Base-by-base conservation (phyloP, 805 yeast species). In the Saccharomyces mikatae region DNA sequence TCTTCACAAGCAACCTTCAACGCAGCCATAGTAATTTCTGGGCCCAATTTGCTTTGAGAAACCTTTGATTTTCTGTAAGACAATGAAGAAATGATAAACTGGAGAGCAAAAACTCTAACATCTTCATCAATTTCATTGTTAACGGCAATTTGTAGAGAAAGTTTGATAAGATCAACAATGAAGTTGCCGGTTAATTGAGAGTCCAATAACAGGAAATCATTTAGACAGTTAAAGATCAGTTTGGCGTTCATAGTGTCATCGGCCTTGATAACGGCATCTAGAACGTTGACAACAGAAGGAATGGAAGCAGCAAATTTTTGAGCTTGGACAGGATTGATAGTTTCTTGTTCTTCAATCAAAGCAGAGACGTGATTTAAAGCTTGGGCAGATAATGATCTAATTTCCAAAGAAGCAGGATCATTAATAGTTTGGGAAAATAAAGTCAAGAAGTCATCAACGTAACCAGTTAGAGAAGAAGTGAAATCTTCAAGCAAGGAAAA, bases 11-110 rank as follows among this genome's bases (percentile, higher is more conserved):
- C 86, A 59, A 92, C 83, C 62, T 80, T 78, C 56, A 89, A 75
- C 54, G 94, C 92, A 58, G 86, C 79, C 58, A 80, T 70, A 47
- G 94, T 82, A 62, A 94, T 79, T 54, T 79, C 81, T 48, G 89
- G 91, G 56, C 97, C 99, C 60, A 91, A 75, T 73, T 89, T 89
- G 67, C 86, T 84, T 61, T 88, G 78, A 52, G 83, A 76, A 59
- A 94, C 78, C 76, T 88, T 90, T 55, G 87, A 79, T 71, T 87
- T 88, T 76, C 94, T 86, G 76, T 82, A 84, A 27, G 88, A 78
- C 46, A 87, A 84, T 56, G 87, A 84, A 52, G 92, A 82, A 55
- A 86, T 84, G 59, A 94, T 80, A 65, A 90, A 90, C 67, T 86
- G 91, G 63, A 94, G 77, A 41, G 96, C 92, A 67, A 84, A 87